These are phyloP conservation scores for Wallacemonas sp. DNA, from an alignment of 208 protist genomes.

Conservation along the genomic window DNA sequence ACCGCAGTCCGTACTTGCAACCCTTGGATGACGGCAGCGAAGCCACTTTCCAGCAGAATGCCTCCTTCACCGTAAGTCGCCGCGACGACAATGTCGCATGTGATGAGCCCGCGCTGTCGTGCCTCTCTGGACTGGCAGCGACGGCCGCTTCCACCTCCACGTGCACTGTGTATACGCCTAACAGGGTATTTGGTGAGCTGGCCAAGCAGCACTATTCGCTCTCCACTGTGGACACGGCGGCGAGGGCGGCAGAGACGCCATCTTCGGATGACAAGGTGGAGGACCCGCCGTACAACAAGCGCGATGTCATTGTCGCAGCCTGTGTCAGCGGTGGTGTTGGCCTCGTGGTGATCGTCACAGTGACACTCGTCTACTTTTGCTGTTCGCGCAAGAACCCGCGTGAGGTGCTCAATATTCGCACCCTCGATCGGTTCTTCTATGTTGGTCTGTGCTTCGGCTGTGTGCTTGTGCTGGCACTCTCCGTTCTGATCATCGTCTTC, in stretches of 20 bases:
- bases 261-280: neutral
- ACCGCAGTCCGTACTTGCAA: constrained; percentile 36
- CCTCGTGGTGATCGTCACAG: constrained; percentile 19
- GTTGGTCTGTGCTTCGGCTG: constrained; percentile 14
- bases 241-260: neutral
- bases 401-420: constrained; percentile 42
- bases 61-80: constrained; percentile 5
- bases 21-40: constrained; percentile 2
- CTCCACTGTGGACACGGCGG: neutral
- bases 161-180: constrained; percentile 13
- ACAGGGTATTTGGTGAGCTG: neutral
- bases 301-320: constrained; percentile 26
- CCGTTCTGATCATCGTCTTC: constrained; percentile 23
- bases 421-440: constrained; percentile 32
- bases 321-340: constrained; percentile 21
- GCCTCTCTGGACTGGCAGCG: no score
- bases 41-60: constrained; percentile 5
- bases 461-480: constrained; percentile 19
- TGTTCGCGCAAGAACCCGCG: constrained; percentile 27
- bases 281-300: constrained; percentile 6
- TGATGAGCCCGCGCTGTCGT: constrained; percentile 1
- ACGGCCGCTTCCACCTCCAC: neutral
- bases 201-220: neutral
- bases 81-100: neutral
- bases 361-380: constrained; percentile 28